These are phyloP conservation scores for Fusarium duplospermum DNA, from an alignment of 2,329 filamentous ascomycete species.

Conservation along the genomic window DNA sequence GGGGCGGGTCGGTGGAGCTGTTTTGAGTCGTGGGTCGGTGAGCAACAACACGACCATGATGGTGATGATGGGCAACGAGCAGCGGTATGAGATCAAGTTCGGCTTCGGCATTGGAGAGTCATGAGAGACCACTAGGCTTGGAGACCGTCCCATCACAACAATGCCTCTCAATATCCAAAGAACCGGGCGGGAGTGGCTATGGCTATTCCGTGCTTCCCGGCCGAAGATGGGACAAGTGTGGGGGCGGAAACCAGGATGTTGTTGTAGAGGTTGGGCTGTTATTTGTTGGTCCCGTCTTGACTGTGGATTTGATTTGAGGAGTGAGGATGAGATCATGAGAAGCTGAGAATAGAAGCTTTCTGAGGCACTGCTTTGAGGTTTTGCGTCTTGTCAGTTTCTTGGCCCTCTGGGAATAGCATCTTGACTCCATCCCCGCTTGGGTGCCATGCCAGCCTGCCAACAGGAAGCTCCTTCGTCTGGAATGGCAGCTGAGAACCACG, in stretches of 20 bases:
- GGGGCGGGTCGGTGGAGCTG: constrained; percentile 1
- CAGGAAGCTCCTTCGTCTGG: constrained; percentile 1
- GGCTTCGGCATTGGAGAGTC: neutral
- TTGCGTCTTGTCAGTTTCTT: neutral
- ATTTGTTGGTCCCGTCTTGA: constrained; percentile 7
- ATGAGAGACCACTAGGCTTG: neutral
- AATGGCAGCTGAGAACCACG: neutral
- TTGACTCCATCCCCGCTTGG: constrained; percentile 12
- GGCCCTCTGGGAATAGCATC: constrained; percentile 5
- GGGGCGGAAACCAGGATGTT: constrained; percentile 20
- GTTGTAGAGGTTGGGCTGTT: constrained; percentile 19
- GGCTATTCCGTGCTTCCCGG: neutral
- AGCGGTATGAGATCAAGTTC: neutral
- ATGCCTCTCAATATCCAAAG: constrained; percentile 5
- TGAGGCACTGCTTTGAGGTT: constrained; percentile 12
- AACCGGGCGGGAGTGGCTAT: constrained; percentile 13
- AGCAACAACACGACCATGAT: constrained; percentile 1
- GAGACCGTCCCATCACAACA: constrained; percentile 7
- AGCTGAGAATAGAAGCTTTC: constrained; percentile 37
- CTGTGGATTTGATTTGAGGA: constrained; percentile 11
- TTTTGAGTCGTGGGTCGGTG: neutral
- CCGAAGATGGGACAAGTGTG: constrained; percentile 24
- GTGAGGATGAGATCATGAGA: constrained; percentile 28
- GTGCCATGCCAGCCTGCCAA: constrained; percentile 11
- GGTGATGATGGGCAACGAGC: neutral